Percentiles rank a stretch among this genome's conserved stretches.
Evolutionary conservation across 2,329 filamentous ascomycete species (phyloP).

Genomic region (Arthroderma sp.): DNA sequence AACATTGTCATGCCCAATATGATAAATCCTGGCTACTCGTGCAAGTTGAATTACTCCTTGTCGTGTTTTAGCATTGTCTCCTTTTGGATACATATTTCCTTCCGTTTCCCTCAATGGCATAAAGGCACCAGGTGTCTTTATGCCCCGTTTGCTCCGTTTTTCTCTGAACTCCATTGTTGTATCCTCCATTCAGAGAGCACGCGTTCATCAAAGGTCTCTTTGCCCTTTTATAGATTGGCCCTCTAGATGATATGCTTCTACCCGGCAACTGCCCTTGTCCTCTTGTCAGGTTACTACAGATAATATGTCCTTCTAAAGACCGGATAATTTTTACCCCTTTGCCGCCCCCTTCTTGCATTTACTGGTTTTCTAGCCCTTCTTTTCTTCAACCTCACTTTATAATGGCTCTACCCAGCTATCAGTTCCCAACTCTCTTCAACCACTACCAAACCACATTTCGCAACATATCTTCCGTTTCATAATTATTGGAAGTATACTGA

Average conservation of each 20-base stretch:
- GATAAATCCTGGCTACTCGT: too few relatives aligned
- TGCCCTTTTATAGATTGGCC: background rate
- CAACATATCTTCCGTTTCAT: background rate
- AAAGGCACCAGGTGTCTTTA: background rate
- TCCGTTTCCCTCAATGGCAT: background rate
- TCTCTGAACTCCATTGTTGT: background rate
- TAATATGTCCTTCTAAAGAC: background rate
- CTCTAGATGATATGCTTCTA: background rate
- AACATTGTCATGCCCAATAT: background rate
- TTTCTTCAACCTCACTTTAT: background rate
- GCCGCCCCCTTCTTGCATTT: background rate
- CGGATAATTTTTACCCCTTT: background rate
- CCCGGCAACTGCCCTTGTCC: background rate
- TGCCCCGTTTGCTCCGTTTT: background rate
- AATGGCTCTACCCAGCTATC: background rate
- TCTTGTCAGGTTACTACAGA: background rate
- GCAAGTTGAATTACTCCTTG: too few relatives aligned
- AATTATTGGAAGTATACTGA: background rate
- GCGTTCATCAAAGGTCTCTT: background rate
- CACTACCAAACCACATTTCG: too few relatives aligned
- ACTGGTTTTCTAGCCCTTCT: background rate
- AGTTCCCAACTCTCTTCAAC: background rate
- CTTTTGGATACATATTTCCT: background rate
- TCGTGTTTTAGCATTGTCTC: background rate
- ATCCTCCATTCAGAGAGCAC: background rate